phyloP scores from a whole-genome alignment of 163 green algal species.

The Volvox carteri region DNA sequence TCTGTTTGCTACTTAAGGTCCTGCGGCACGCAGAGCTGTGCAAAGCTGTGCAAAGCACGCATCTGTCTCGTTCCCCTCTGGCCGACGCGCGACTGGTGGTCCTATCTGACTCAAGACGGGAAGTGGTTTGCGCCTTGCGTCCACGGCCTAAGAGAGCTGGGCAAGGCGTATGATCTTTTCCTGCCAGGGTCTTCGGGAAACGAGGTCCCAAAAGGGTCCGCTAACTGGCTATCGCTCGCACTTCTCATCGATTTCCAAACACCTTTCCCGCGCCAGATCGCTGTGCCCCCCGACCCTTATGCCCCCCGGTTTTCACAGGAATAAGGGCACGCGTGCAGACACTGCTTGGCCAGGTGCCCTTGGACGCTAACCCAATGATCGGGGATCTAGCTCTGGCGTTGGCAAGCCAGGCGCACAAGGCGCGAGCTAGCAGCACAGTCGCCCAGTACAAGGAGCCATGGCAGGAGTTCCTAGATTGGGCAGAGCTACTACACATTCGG shows the following conservation, averaged over 20 bases:
- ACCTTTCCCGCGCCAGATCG: too few relatives aligned
- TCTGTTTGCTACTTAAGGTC: too few relatives aligned
- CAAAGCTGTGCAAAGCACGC: conserved; percentile 18
- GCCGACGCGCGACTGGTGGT: conserved; percentile 26
- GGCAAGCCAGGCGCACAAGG: too few relatives aligned
- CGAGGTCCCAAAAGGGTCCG: too few relatives aligned
- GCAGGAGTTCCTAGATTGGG: too few relatives aligned
- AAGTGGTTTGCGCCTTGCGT: not conserved
- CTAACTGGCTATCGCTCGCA: too few relatives aligned
- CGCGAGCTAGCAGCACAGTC: too few relatives aligned
- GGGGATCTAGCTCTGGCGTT: not conserved
- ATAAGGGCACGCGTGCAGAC: not conserved
- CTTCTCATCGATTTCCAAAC: too few relatives aligned
- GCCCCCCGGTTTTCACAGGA: not conserved
- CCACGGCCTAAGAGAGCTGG: not conserved
- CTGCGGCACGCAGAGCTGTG: conserved; percentile 4
- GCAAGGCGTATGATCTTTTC: not conserved
- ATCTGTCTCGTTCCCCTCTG: conserved; percentile 16
- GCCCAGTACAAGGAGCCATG: too few relatives aligned
- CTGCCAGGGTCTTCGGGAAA: not conserved
- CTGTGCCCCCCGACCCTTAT: too few relatives aligned
- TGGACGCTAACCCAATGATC: not conserved
- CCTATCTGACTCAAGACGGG: not conserved
- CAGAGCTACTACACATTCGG: too few relatives aligned
- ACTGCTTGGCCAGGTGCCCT: not conserved